Evolutionary conservation across 2,329 filamentous ascomycete species (phyloP), one percentile per base, ranked within the genome.

Genomic region (Ustulina deusta): DNA sequence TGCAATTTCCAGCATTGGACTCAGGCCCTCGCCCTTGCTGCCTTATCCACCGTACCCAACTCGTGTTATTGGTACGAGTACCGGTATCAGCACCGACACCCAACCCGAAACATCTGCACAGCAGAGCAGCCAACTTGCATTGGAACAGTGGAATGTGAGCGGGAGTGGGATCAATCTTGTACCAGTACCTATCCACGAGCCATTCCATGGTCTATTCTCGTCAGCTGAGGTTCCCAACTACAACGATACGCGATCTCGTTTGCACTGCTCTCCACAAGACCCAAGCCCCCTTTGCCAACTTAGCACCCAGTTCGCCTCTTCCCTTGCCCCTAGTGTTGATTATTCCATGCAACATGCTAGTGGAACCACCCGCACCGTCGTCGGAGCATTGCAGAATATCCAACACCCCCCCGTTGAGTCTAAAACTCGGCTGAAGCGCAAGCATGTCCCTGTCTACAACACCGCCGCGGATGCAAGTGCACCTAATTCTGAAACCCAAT

Each of bases 71-170:
- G 44, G 46, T 51, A 44, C 57, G 13, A 27, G 22, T 56, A 60
- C 49, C 57, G n/a, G 13, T 52, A 51, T 36, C 6, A 22, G 29
- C 6, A 4, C 60, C 3, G 44, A 6, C 25, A 29, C 61, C 51
- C 56, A 61, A n/a, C n/a, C 42, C 29, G 61, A 61, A 63, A 27
- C 40, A 55, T n/a, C 20, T 60, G 22, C 61, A 36, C 51, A 52
- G 54, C 54, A 49, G 32, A 44, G 36, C 15, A 27, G 55, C 17
- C 10, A 36, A 44, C 17, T 40, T 38, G n/a, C 57, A 32, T 52
- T 52, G n/a, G 42, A 51, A 40, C 55, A 38, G 27, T 58, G 57
- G 55, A 32, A 44, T 61, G 29, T 13, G 32, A 34, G 32, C n/a
- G 20, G 29, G n/a, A 48, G 25, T 9, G 40, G 34, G 13, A 5